phyloP scores from a whole-genome alignment of 2,329 filamentous ascomycete genomes.

The Fonsecaea nubica region DNA sequence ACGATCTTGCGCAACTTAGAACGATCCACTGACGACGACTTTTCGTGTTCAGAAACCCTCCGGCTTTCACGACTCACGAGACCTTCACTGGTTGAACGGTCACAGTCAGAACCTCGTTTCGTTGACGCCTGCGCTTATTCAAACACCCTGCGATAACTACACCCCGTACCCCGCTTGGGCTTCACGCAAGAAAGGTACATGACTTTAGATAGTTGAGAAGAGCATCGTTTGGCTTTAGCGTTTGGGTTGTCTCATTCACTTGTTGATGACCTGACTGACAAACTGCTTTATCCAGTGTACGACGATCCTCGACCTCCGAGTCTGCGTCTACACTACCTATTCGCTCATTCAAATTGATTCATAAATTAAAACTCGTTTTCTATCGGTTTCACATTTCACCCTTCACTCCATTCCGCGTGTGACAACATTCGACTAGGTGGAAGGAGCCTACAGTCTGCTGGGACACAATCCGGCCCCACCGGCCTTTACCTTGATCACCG shows the following conservation, averaged over 20 bases:
- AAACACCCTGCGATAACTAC: slow-evolving; percentile 32
- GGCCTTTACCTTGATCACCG: slow-evolving; percentile 48
- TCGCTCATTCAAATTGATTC: slow-evolving; percentile 23
- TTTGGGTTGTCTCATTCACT: slow-evolving; percentile 40
- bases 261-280: slow-evolving; percentile 41
- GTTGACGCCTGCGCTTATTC: slow-evolving; percentile 30
- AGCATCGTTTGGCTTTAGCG: slow-evolving; percentile 25
- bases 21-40: slow-evolving; percentile 49
- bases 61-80: slow-evolving; percentile 54
- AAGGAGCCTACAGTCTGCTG: slow-evolving; percentile 17
- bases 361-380: slow-evolving; percentile 8
- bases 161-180: slow-evolving; percentile 22
- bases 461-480: slow-evolving; percentile 22
- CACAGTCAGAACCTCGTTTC: slow-evolving; percentile 44
- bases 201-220: slow-evolving; percentile 30
- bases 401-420: neutral
- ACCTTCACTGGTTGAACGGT: slow-evolving; percentile 66
- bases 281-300: slow-evolving; percentile 33
- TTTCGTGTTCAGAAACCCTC: slow-evolving; percentile 44
- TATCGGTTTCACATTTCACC: neutral
- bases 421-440: neutral
- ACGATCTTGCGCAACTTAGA: slow-evolving; percentile 12
- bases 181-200: slow-evolving; percentile 31
- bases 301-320: slow-evolving; percentile 32
- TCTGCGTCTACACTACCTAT: slow-evolving; percentile 35